Evolutionary conservation across 257 asterid genomes (phyloP).

Genomic region (Cordia subcordata): DNA sequence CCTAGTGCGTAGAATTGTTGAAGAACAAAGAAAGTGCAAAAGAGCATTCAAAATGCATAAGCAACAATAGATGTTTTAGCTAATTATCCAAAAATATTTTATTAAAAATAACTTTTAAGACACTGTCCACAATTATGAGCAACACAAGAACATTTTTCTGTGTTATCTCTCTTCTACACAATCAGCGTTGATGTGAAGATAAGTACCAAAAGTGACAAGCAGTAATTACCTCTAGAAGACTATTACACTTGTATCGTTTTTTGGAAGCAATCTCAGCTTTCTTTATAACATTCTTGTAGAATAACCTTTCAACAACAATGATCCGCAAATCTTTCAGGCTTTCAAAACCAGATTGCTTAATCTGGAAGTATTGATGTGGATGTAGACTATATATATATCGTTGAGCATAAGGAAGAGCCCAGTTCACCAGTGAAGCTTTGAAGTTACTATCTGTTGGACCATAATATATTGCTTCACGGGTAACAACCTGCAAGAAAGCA

Average conservation of each 20-base stretch:
- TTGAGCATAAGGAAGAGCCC: slow-evolving; percentile 98
- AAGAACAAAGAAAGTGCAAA: no score
- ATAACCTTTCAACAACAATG: slow-evolving; percentile 66
- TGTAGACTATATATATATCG: slow-evolving; percentile 57
- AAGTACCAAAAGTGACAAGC: background rate
- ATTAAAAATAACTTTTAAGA: no score
- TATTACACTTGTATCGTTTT: slow-evolving; percentile 55
- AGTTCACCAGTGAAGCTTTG: slow-evolving; percentile 55
- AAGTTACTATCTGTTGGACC: slow-evolving; percentile 51
- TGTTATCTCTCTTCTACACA: no score
- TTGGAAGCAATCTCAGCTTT: slow-evolving; percentile 38
- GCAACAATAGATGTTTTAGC: no score
- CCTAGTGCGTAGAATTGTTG: no score
- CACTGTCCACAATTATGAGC: no score
- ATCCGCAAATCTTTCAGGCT: slow-evolving; percentile 45
- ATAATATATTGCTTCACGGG: slow-evolving; percentile 66
- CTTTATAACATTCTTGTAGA: slow-evolving; percentile 63
- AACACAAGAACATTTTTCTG: no score
- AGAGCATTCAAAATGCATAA: no score
- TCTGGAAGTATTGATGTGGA: slow-evolving; percentile 52
- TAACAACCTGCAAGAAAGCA: slow-evolving; percentile 57
- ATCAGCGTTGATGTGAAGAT: no score
- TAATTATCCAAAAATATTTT: no score
- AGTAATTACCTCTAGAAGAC: slow-evolving; percentile 76
- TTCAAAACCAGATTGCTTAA: slow-evolving; percentile 57